Base-by-base conservation (phyloP, 2,329 filamentous ascomycete species). In the Monosporascus sp. region DNA sequence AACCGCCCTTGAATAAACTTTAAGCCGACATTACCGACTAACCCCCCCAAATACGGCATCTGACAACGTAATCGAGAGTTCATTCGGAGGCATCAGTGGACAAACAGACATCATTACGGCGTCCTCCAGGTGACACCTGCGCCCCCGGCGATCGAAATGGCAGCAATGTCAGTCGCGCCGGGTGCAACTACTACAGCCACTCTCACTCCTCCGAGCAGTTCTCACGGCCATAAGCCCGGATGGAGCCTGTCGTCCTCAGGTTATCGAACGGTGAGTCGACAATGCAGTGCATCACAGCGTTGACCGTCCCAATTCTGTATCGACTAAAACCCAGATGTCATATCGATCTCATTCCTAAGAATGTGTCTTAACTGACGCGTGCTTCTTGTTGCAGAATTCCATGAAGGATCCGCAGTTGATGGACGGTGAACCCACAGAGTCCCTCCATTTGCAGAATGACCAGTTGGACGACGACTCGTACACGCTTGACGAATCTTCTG, bases 81-180 rank as follows among this genome's bases (percentile, higher is more conserved):
- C 22, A 3, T 27, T 46, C 14, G 6, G 19, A 24, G 14, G n/a
- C 24, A n/a, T 17, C 43, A 1, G 43, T 16, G 1, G 11, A 7
- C 22, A 31, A 31, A 31, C 31, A 34, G 11, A 11, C 20, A 31
- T n/a, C 24, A 26, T 46, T 24, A 46, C 43, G 24, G 22, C n/a
- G 43, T 26, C 22, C 24, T 46, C 20, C 43, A 26, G 22, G 24
- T 17, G 31, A 46, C 58, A 56, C 56, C 56, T 51, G 59, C 62
- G 53, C 57, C 53, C 54, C 57, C 52, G 57, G 61, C 57, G 56
- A 56, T 53, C 48, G 58, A 57, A 50, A 83, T 82, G 80, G 75
- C 80, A 63, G 73, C 77, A 65, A 75, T 83, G 68, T 78, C 80
- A 60, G 70, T 78, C 60, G 72, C 71, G 60, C 74, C 76, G 56